A percentile compares a stretch with the other conserved stretches of the same genome.
Evolutionary conservation across 805 yeast genomes (phyloP).

Genomic region (Starmerella khaoyaiensis): DNA sequence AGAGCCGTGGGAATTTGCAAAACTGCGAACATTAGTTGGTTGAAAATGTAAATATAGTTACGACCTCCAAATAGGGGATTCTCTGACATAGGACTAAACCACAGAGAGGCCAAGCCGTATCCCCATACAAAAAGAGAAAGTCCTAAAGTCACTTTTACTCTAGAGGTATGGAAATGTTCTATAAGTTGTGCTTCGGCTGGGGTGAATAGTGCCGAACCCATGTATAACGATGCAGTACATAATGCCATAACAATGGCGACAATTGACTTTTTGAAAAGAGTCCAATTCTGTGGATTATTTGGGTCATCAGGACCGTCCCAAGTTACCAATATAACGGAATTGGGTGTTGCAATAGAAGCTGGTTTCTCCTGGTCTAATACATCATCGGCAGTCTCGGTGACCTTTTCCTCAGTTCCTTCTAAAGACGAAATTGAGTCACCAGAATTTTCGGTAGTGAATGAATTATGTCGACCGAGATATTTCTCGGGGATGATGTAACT

Average conservation of each 20-base stretch:
- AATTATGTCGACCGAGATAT: neutral
- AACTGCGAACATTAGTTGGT: conserved; percentile 37
- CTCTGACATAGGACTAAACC: conserved; percentile 47
- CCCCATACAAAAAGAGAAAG: conserved; percentile 45
- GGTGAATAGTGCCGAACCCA: conserved; percentile 48
- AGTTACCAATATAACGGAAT: conserved; percentile 20
- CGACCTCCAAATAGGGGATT: conserved; percentile 35
- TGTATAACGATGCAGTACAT: conserved; percentile 41
- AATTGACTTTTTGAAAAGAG: conserved; percentile 30
- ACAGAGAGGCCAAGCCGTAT: conserved; percentile 46
- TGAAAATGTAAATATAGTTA: conserved; percentile 34
- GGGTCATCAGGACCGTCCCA: conserved; percentile 28
- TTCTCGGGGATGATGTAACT: conserved; percentile 2
- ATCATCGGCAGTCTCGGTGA: neutral
- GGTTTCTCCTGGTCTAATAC: neutral
- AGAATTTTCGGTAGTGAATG: neutral
- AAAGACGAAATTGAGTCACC: neutral
- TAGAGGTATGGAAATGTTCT: conserved; percentile 31
- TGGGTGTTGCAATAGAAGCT: neutral
- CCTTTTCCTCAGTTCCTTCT: neutral
- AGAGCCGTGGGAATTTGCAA: conserved; percentile 48
- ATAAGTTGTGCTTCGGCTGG: conserved; percentile 39
- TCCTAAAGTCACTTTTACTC: conserved; percentile 38
- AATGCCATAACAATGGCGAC: conserved; percentile 33
- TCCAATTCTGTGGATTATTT: conserved; percentile 46